Base-by-base conservation (phyloP, 176 grass and related monocot species). In the Cenchrus americanus region DNA sequence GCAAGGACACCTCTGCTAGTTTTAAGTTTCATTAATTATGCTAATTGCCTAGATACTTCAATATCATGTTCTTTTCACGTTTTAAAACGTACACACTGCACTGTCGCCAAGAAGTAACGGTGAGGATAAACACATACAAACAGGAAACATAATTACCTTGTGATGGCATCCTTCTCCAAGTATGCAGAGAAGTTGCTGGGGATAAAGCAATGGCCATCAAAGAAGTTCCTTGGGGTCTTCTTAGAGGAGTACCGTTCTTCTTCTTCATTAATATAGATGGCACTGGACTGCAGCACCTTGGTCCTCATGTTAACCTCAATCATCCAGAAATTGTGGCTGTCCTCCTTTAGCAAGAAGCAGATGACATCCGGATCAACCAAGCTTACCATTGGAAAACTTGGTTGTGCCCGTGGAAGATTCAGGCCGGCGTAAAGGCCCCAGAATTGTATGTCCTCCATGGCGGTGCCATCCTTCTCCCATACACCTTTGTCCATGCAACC, bases 181-280 rank as follows among this genome's bases (percentile, higher is more conserved):
- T 53, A 53, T 53, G 51, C 51, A 53, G 47, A 50, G 23, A 49
- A 50, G 7, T 72, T 15, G 54, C 48, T 84, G 61, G 61, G 48
- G 6, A 84, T 19, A 15, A 84, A 84, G 60, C 3, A 3, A 14
- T 68, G 18, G 26, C 23, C 18, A 32, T 5, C 1, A 42, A 54
- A 55, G 61, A 1, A 0, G 10, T 10, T 18, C 15, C 9, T 49
- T 44, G 19, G 21, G 14, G 11, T 10, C 11, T 8, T 66, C 15
- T 54, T 15, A 64, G 26, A 4, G 1, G 8, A 22, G 2, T 14
- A 75, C 0, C 1, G 8, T 54, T 19, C 64, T 41, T 66, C 64
- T 51, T 80, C 34, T 58, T 70, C n/a, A 2, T 19, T 26, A n/a
- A 58, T 81, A 69, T 81, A 81, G 22, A 71, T 15, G 14, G 51